Evolutionary conservation across 164 flowering plant genomes (phyloP).

Genomic region (Magnolia officinalis): DNA sequence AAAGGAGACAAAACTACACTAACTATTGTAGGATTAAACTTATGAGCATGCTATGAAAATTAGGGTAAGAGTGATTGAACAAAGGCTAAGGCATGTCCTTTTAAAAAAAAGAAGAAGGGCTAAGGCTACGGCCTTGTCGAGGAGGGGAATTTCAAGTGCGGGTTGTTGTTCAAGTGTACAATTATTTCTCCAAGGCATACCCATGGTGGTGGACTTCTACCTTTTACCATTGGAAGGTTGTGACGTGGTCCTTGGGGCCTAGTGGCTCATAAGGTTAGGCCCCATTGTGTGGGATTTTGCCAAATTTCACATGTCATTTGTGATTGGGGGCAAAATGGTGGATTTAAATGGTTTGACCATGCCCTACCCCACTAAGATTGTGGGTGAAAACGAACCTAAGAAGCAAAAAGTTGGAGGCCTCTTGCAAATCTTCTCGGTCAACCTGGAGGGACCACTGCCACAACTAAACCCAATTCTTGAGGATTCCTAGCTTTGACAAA

Average conservation of each 20-base stretch:
- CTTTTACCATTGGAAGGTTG: background rate
- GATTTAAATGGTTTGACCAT: background rate
- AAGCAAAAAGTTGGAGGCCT: background rate
- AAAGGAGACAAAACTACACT: no score
- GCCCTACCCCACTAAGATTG: background rate
- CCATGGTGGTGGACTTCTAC: background rate
- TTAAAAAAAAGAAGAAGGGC: no score
- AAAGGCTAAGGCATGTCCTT: no score
- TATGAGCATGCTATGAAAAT: no score
- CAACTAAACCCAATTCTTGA: background rate
- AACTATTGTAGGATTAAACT: no score
- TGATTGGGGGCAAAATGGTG: no score
- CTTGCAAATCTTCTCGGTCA: background rate
- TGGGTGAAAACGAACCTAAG: background rate
- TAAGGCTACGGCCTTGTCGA: background rate
- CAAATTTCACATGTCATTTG: background rate
- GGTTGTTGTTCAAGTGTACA: background rate
- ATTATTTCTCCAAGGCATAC: background rate
- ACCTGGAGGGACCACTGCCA: background rate
- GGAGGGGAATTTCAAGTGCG: background rate
- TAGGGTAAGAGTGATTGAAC: no score
- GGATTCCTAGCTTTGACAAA: background rate
- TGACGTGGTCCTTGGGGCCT: background rate
- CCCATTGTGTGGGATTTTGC: constrained; percentile 1
- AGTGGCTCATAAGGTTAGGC: background rate